Conservation (phyloP, 1,284 basidiomycete species). For the Microbotryomycetes sp. region DNA sequence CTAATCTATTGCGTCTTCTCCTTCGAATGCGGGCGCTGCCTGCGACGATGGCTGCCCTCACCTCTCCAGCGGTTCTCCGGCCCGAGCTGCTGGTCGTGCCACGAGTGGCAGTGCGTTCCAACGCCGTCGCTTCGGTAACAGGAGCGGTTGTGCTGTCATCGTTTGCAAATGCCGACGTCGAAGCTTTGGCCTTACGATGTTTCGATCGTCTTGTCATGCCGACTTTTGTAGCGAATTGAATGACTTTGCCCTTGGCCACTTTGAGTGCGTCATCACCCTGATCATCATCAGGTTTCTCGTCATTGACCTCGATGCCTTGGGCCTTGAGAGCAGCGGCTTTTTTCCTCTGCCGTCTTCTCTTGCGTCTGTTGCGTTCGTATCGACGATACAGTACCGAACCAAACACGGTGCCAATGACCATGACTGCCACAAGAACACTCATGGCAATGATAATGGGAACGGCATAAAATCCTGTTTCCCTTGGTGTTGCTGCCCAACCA, state of each 20-base stretch:
- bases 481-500: constrained; percentile 21
- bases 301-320: not conserved
- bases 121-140: not conserved
- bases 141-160: too few species aligned
- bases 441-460: constrained; percentile 32
- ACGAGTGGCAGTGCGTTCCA: not conserved
- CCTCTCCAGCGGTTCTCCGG: not conserved
- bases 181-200: too few species aligned
- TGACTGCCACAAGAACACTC: constrained; percentile 26
- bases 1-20: not conserved
- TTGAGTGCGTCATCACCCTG: not conserved
- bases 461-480: constrained; percentile 30
- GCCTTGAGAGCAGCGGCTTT: not conserved
- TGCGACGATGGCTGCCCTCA: not conserved
- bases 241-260: not conserved
- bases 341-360: constrained; percentile 5
- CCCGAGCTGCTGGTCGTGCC: not conserved
- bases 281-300: not conserved
- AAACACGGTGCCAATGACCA: constrained; percentile 20
- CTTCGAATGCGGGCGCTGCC: not conserved
- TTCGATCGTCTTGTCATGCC: too few species aligned
- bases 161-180: too few species aligned
- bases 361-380: constrained; percentile 16
- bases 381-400: constrained; percentile 19
- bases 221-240: not conserved